phyloP scores from a whole-genome alignment of 345 rosid species.

The Gossypium rotundifolium region DNA sequence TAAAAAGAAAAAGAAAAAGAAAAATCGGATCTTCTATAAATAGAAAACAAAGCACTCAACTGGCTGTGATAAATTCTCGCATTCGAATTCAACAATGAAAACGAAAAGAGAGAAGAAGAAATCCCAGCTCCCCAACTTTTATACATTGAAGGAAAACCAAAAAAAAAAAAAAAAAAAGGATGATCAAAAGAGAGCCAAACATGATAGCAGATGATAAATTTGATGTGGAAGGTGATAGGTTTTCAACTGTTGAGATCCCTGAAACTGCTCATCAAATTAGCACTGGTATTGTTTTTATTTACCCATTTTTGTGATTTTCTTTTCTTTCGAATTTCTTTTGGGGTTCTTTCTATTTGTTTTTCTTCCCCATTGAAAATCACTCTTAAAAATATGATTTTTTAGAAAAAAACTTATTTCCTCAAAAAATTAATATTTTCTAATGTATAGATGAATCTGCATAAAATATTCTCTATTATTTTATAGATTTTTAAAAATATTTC shows the following conservation, averaged over 20 bases:
- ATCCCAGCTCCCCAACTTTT: constrained; percentile 26
- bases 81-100: background rate
- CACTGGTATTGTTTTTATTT: constrained; percentile 36
- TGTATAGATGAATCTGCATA: too few species aligned
- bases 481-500: too few species aligned
- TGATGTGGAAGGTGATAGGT: constrained; percentile 20
- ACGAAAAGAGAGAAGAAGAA: background rate
- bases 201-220: constrained; percentile 13
- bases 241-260: constrained; percentile 34
- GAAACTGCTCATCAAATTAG: constrained; percentile 84
- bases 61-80: background rate
- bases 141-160: background rate
- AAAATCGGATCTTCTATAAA: background rate
- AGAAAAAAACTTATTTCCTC: too few species aligned
- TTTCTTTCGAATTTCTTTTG: background rate
- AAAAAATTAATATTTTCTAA: too few species aligned
- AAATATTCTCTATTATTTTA: too few species aligned
- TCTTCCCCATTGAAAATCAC: too few species aligned
- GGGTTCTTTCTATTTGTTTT: too few species aligned
- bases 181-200: constrained; percentile 17
- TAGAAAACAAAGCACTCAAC: background rate
- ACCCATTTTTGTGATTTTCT: background rate
- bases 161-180: background rate
- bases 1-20: background rate
- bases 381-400: too few species aligned